Conservation (phyloP, 2,329 filamentous ascomycete species). For the Penicillium verrucosum region DNA sequence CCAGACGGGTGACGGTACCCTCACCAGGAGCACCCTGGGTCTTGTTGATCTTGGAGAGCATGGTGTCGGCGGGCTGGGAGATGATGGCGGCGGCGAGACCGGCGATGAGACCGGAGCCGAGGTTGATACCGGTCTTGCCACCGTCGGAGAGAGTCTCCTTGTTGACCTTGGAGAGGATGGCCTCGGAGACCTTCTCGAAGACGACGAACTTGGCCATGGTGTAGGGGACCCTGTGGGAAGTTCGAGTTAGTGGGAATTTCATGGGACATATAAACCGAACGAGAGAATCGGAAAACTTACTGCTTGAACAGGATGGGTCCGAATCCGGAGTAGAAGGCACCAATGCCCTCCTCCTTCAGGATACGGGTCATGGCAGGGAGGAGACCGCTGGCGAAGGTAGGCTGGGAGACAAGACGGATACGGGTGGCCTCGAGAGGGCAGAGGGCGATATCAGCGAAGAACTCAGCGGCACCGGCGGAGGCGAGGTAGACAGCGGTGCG, state of each 20-base stretch:
- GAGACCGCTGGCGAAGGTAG: constrained; percentile 77
- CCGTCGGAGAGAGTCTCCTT: constrained; percentile 66
- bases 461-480: constrained; percentile 59
- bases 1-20: constrained; percentile 72
- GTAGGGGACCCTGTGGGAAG: constrained; percentile 68
- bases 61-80: constrained; percentile 88
- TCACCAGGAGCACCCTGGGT: constrained; percentile 82
- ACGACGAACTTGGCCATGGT: constrained; percentile 96
- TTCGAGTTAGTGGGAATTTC: not conserved
- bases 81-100: constrained; percentile 83
- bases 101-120: constrained; percentile 79
- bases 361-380: constrained; percentile 80
- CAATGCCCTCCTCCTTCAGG: constrained; percentile 73
- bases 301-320: constrained; percentile 85
- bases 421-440: constrained; percentile 91
- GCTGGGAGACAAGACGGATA: constrained; percentile 88
- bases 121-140: constrained; percentile 76
- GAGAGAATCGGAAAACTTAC: constrained; percentile 45
- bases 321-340: constrained; percentile 88
- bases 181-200: constrained; percentile 82
- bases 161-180: constrained; percentile 65
- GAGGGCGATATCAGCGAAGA: constrained; percentile 65
- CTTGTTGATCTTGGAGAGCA: constrained; percentile 97
- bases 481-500: constrained; percentile 77
- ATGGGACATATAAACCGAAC: too few relatives aligned